A percentile compares a stretch with the other conserved stretches of the same genome.
Conservation (phyloP, 176 grass and related monocot species). For the Carex pumila region DNA sequence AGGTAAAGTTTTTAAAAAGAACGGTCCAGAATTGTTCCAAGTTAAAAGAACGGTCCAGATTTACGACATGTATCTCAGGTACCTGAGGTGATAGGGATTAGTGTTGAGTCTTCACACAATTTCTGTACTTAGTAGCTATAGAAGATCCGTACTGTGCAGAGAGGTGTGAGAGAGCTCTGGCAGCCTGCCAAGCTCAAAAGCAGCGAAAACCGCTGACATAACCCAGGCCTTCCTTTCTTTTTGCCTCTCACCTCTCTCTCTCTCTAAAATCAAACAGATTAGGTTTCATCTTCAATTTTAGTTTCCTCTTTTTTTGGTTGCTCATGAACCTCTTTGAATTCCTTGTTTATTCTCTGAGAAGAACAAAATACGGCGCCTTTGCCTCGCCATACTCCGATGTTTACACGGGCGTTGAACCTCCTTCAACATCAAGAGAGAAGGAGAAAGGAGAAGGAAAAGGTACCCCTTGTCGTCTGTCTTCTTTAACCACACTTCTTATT, state of each 20-base stretch:
- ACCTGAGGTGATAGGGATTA: too few relatives aligned
- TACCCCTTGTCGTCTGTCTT: not conserved
- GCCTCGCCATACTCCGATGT: slow-evolving; percentile 1
- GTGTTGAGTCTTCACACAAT: not conserved
- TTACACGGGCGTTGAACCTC: slow-evolving; percentile 15
- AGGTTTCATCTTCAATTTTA: not conserved
- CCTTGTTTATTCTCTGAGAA: not conserved
- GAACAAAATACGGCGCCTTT: not conserved
- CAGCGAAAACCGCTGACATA: slow-evolving; percentile 28
- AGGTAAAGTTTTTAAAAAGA: too few relatives aligned
- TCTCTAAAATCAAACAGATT: slow-evolving; percentile 4
- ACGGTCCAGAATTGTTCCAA: too few relatives aligned
- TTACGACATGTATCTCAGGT: too few relatives aligned
- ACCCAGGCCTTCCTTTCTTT: slow-evolving; percentile 1
- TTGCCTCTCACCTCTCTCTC: slow-evolving; percentile 17
- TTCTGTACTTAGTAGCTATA: not conserved
- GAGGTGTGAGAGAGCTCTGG: not conserved
- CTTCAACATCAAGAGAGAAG: not conserved
- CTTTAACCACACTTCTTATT: not conserved
- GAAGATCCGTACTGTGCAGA: slow-evolving; percentile 1
- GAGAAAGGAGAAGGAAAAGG: slow-evolving; percentile 15
- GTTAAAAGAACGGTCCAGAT: too few relatives aligned
- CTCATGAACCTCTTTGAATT: not conserved
- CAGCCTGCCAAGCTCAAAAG: slow-evolving; percentile 26
- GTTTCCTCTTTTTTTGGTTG: not conserved